Evolutionary conservation across 2,329 filamentous ascomycete genomes (phyloP), one percentile per base, ranked within the genome.

Genomic region (Hypomyces perniciosus): DNA sequence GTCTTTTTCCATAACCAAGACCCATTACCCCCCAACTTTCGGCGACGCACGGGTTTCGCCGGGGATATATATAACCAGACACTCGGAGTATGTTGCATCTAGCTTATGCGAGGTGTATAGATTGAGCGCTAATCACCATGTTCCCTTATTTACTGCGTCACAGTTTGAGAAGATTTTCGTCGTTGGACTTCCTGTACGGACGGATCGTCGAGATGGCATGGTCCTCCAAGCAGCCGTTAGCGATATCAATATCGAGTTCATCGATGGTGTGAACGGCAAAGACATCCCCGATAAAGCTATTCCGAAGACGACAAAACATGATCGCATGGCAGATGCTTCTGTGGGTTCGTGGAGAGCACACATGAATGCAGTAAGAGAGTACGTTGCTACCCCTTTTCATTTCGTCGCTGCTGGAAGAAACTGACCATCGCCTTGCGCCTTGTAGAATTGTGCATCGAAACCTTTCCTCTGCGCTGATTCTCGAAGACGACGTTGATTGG

Each of bases 151-250:
- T 20, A 2, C 20, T 20, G 20, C 20, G 20, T 20, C 20, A 20
- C 20, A 20, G 8, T 80, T 81, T 53, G 64, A 76, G 38, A 69
- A 75, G 50, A 72, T 80, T 30, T 71, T 79, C 54, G 74, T 75
- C 7, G 68, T 81, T 43, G 78, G 74, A 34, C 68, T 79, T 2
- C 72, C 74, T 1, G 67, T 68, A 35, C 65, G 78, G 4, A 72
- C 69, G 28, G 78, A 81, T 54, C 71, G 75, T 7, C 69, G 73
- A 33, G 74, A 80, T 65, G 67, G 72, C 1, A 68, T 80, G 60
- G 64, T 68, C 1, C 62, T 78, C 6, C 71, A 73, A 4, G 74
- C 73, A 3, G 68, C 71, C 0, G 65, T 75, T 5, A 77, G 67
- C 13, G 69, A 67, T 6, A 59, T 80, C 8, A 59, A 68, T 0